phyloP scores from a whole-genome alignment of 2,329 filamentous ascomycete species.

The Exophiala sp. region DNA sequence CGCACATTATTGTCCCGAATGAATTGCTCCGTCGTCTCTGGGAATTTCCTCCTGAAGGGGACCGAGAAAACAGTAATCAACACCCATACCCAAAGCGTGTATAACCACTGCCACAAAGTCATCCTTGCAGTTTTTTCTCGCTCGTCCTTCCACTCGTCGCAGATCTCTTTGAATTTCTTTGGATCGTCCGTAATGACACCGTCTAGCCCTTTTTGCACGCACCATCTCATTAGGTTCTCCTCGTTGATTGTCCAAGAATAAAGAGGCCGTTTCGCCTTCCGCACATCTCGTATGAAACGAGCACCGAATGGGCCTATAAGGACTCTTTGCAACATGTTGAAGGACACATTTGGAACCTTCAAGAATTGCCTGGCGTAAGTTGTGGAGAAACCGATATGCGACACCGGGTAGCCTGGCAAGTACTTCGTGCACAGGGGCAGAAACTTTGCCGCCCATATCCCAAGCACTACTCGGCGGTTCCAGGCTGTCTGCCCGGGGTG shows the following conservation, averaged over 20 bases:
- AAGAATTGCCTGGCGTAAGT: slow-evolving; percentile 69
- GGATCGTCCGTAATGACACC: slow-evolving; percentile 87
- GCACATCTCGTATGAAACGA: slow-evolving; percentile 63
- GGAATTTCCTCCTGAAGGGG: slow-evolving; percentile 21
- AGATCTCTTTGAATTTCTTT: slow-evolving; percentile 50
- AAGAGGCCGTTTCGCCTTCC: slow-evolving; percentile 56
- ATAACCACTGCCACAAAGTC: slow-evolving; percentile 23
- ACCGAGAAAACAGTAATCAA: slow-evolving; percentile 22
- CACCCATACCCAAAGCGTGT: slow-evolving; percentile 22
- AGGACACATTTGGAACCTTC: slow-evolving; percentile 62
- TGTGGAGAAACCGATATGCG: slow-evolving; percentile 43
- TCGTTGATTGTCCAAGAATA: slow-evolving; percentile 88
- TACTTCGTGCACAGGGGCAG: slow-evolving; percentile 60
- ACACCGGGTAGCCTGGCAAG: slow-evolving; percentile 39
- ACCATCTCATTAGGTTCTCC: slow-evolving; percentile 75
- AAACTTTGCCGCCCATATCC: slow-evolving; percentile 76
- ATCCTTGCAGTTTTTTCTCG: slow-evolving; percentile 13
- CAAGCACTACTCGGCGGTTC: slow-evolving; percentile 70
- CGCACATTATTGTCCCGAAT: slow-evolving; percentile 13
- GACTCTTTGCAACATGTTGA: slow-evolving; percentile 70
- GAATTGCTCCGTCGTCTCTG: slow-evolving; percentile 22
- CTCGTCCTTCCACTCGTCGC: slow-evolving; percentile 24
- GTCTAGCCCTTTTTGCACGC: slow-evolving; percentile 63
- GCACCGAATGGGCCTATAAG: slow-evolving; percentile 66
- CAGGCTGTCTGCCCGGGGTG: slow-evolving; percentile 55